phyloP scores from a whole-genome alignment of 768 basidiomycete species.

The Plicaturopsis crispa region DNA sequence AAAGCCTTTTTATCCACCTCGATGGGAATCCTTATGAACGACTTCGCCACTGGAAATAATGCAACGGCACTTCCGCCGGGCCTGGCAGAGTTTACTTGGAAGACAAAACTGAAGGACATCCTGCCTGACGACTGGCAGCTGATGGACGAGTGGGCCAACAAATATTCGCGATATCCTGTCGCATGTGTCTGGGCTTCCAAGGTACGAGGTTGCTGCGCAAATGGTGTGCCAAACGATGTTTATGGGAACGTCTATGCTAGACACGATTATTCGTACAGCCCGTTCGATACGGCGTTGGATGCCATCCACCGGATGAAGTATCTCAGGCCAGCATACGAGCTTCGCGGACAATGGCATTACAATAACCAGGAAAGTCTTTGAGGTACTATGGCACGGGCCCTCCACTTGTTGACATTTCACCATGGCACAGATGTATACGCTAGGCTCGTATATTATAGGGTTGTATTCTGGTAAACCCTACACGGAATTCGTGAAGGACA shows the following conservation, averaged over 20 bases:
- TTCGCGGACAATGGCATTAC: slow-evolving; percentile 24
- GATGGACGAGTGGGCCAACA: slow-evolving; percentile 30
- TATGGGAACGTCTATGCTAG: slow-evolving; percentile 8
- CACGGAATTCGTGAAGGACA: slow-evolving; percentile 31
- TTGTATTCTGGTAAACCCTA: slow-evolving; percentile 14
- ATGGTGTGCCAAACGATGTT: not conserved
- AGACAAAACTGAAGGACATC: slow-evolving; percentile 26
- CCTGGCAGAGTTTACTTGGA: slow-evolving; percentile 24
- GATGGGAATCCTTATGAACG: slow-evolving; percentile 33
- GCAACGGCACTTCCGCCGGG: slow-evolving; percentile 23
- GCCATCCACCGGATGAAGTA: slow-evolving; percentile 17
- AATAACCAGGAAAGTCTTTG: slow-evolving; percentile 22
- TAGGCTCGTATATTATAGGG: slow-evolving; percentile 22
- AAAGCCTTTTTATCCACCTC: slow-evolving; percentile 31
- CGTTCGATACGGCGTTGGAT: slow-evolving; percentile 15
- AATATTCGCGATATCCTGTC: slow-evolving; percentile 26
- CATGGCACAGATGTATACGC: slow-evolving; percentile 26
- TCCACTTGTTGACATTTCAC: not conserved
- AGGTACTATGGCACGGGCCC: too few relatives aligned
- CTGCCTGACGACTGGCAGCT: slow-evolving; percentile 34
- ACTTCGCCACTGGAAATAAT: slow-evolving; percentile 27
- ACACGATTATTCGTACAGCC: slow-evolving; percentile 20
- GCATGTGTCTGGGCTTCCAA: slow-evolving; percentile 28
- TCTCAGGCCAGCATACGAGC: slow-evolving; percentile 21
- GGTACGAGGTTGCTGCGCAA: slow-evolving; percentile 10